Percentiles rank a stretch among this genome's conserved stretches.
Evolutionary conservation across 495 filamentous ascomycete species (phyloP).

Genomic region (Umbilicaria muhlenbergii): DNA sequence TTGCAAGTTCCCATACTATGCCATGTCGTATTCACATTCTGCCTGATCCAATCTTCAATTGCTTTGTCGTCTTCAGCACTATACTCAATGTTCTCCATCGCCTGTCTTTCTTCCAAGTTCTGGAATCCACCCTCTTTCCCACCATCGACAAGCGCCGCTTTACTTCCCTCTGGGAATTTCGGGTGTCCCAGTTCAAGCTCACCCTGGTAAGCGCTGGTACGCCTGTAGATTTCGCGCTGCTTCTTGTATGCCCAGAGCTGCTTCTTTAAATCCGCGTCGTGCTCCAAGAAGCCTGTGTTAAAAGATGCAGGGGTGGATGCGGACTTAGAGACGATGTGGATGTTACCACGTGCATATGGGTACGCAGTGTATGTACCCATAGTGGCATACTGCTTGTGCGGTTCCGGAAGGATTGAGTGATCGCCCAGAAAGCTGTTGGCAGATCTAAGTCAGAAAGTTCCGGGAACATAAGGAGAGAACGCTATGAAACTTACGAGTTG

Average conservation of each 20-base stretch:
- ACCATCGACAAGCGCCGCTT: constrained; percentile 19
- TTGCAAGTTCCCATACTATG: constrained; percentile 34
- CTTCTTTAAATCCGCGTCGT: constrained; percentile 19
- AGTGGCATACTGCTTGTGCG: constrained; percentile 21
- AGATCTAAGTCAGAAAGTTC: neutral
- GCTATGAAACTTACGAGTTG: constrained; percentile 6
- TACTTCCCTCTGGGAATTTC: constrained; percentile 27
- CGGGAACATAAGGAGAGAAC: neutral
- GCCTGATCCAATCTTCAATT: constrained; percentile 29
- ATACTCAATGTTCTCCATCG: constrained; percentile 26
- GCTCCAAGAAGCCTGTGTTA: constrained; percentile 21
- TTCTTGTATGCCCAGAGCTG: constrained; percentile 32
- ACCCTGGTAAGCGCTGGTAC: constrained; percentile 35
- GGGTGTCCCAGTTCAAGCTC: constrained; percentile 35
- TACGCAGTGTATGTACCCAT: constrained; percentile 27
- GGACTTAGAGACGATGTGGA: constrained; percentile 33
- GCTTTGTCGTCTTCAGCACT: constrained; percentile 35
- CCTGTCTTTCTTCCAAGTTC: neutral
- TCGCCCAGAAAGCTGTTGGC: constrained; percentile 18
- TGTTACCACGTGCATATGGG: constrained; percentile 37
- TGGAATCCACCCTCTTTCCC: neutral
- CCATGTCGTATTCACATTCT: constrained; percentile 31
- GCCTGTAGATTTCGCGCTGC: constrained; percentile 37
- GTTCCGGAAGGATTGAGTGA: constrained; percentile 11
- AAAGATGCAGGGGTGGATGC: constrained; percentile 15